Base-by-base conservation (phyloP, 73 alveolate species). In the Diophrys sp. region DNA sequence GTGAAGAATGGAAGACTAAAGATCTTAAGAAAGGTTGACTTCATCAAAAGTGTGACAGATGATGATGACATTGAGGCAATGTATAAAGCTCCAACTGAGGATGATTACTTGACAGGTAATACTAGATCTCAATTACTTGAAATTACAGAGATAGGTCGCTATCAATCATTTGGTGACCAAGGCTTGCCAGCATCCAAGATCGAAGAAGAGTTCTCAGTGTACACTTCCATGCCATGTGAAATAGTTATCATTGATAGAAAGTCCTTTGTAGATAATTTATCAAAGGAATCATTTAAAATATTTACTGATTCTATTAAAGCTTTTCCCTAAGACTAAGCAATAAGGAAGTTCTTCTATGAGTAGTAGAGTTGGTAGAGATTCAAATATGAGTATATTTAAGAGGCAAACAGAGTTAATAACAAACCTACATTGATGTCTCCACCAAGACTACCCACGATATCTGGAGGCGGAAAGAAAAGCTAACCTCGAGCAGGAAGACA, bases 1-100 rank as follows among this genome's bases (percentile, higher is more conserved):
- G 75, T 68, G 1, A 68, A 68, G 54, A 68, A 28, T 68, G 75
- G 75, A 31, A 68, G 75, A 28, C 29, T 68, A 25, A 68, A 68
- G 75, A 24, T 68, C 29, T 24, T 68, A 2, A 68, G 75, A 28
- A 68, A 14, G 2, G 11, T 68, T 2, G 75, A 68, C 2, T 68
- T 68, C 54, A 68, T 68, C 24, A 68, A 68, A 28, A 24, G 5
- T 24, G 56, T 23, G 44, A 18, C 11, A 18, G 54, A 26, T 26
- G 54, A 25, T 1, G 54, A 14, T 28, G 54, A 68, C 5, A 24
- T 68, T 31, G 25, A 68, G 29, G 5, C 1, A 2, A 26, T 68
- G 55, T 68, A 68, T 28, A 28, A 18, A 2, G 55, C 23, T 28
- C 75, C 75, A 1, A 68, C 18, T 2, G 26, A 18, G 11, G 75